Conservation (phyloP, 2,329 filamentous ascomycete genomes). For the Ramichloridium luteum region DNA sequence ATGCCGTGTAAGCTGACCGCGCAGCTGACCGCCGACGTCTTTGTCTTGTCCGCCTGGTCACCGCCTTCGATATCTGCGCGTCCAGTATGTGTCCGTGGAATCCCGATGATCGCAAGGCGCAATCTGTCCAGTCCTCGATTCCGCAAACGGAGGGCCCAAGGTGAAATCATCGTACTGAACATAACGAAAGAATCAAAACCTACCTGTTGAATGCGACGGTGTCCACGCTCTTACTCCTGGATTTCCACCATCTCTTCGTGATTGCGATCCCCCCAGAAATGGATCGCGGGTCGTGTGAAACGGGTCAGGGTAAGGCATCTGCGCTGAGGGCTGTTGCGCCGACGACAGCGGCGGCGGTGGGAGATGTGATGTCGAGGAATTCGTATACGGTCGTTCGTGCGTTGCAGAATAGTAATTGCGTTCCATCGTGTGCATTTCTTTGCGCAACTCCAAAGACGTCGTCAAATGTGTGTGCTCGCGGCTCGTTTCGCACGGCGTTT, state of each 20-base stretch:
- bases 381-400: too few relatives aligned
- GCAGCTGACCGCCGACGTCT: not conserved
- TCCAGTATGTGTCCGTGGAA: too few relatives aligned
- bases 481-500: too few relatives aligned
- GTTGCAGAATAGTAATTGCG: too few relatives aligned
- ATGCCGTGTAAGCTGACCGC: not conserved
- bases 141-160: not conserved
- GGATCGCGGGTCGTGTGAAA: conserved; percentile 35
- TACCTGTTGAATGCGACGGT: conserved; percentile 1
- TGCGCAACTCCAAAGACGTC: too few relatives aligned
- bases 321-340: too few relatives aligned
- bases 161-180: not conserved
- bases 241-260: conserved; percentile 32
- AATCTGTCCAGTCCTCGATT: not conserved
- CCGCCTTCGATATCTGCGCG: not conserved
- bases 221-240: conserved; percentile 20
- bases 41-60: not conserved
- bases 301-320: conserved; percentile 36
- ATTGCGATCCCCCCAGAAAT: conserved; percentile 30
- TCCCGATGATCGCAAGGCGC: not conserved
- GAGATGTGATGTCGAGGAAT: too few relatives aligned
- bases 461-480: too few relatives aligned
- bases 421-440: too few relatives aligned
- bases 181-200: not conserved
- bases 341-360: too few relatives aligned